Conservation (phyloP, 2,329 filamentous ascomycete genomes). For the Coccinonectria pachysandricola region DNA sequence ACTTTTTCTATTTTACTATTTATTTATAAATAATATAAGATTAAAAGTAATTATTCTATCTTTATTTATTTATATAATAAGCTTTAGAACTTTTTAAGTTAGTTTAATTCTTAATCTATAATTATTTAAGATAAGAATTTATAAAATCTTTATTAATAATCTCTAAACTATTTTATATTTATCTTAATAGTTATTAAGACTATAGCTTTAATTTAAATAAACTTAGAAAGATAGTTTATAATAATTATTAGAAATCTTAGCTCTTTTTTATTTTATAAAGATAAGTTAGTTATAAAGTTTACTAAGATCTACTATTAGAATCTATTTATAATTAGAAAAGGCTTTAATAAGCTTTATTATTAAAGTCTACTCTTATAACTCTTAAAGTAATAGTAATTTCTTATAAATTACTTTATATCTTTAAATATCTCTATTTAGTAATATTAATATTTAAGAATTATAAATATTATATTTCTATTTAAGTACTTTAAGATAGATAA, state of each 20-base stretch:
- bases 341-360: too few relatives aligned
- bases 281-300: too few relatives aligned
- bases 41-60: too few relatives aligned
- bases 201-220: too few relatives aligned
- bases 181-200: background rate
- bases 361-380: too few relatives aligned
- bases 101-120: background rate
- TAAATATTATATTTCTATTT: slow-evolving; percentile 1
- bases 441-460: slow-evolving; percentile 1
- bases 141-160: background rate
- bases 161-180: background rate
- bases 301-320: too few relatives aligned
- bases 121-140: background rate
- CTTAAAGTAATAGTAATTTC: too few relatives aligned
- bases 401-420: slow-evolving; percentile 3
- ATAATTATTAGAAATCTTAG: slow-evolving; percentile 2
- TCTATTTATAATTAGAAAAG: too few relatives aligned
- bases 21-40: too few relatives aligned
- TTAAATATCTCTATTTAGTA: slow-evolving; percentile 4
- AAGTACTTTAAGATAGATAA: background rate
- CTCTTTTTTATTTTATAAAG: background rate
- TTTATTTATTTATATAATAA: too few relatives aligned
- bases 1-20: too few relatives aligned
- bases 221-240: slow-evolving; percentile 2
- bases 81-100: too few relatives aligned